Evolutionary conservation across 768 basidiomycete species (phyloP), one percentile per base, ranked within the genome.

Genomic region (Rickenella mellea): DNA sequence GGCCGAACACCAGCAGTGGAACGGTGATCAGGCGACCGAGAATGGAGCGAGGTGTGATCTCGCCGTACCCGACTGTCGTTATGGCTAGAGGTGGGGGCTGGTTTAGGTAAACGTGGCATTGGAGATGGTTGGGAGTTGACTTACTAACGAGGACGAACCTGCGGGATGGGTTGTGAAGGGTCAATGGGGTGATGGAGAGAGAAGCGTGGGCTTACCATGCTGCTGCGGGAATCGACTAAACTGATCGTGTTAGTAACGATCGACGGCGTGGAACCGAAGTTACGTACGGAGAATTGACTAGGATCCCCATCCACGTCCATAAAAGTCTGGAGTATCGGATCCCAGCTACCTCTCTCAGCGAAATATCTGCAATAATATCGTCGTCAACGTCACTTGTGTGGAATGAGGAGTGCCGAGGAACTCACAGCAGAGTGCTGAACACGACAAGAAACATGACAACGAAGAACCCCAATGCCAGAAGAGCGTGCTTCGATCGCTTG

Each of bases 271-370:
- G n/a, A 6, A 32, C 9, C n/a, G 20, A 25, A 29, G 43, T 35
- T 1, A 56, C 76, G 41, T 57, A 81, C 83, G 22, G 80, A 73
- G 50, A 90, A 88, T 46, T 85, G 81, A 5, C 79, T 76, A 0
- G 83, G 82, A 51, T 87, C 84, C 3, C 91, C 91, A 44, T 93
- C 87, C 0, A 76, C 71, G 53, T 91, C 87, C 38, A 92, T 74
- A 55, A 92, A 96, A 3, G 76, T 81, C 31, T 77, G 82, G 0
- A 94, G 61, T 1, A 72, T 71, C 6, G 76, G 75, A 48, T 93
- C 90, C 91, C 91, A 96, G 1, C 81, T 81, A 1, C 91, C 91
- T 15, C 91, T 70, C 61, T 96, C 91, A 2, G 82, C 81, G 53
- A 94, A 94, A 55, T 92, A 93, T 48, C 85, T 85, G 42, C 19